phyloP scores from a whole-genome alignment of 257 asterid genomes.

The Lycium ferocissimum region DNA sequence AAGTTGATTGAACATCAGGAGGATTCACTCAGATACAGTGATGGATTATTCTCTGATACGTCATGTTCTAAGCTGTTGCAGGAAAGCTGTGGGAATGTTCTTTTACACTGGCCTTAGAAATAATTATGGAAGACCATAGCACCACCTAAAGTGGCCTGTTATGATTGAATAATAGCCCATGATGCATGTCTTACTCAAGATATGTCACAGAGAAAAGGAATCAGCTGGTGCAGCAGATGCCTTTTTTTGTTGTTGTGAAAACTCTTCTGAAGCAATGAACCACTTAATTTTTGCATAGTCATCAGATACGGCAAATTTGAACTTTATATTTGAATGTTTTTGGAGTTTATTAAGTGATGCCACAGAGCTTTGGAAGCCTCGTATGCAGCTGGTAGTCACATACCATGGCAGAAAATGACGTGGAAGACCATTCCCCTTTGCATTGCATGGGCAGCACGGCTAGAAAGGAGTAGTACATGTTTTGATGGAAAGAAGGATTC shows the following conservation, averaged over 20 bases:
- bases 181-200: no score
- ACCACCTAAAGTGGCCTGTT: no score
- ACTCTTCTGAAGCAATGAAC: background rate
- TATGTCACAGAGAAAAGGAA: no score
- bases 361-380: background rate
- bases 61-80: background rate
- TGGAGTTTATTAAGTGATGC: background rate
- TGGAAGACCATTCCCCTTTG: conserved; percentile 1
- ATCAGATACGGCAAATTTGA: background rate
- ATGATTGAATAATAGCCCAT: no score
- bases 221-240: no score
- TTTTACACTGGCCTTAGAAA: no score
- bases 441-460: background rate
- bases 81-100: no score
- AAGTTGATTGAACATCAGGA: background rate
- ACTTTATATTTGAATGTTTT: background rate
- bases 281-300: background rate
- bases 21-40: background rate
- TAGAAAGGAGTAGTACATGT: background rate
- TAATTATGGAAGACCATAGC: no score
- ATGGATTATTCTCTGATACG: background rate
- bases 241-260: background rate
- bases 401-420: background rate
- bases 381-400: background rate
- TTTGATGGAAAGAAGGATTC: background rate